A percentile compares a stretch with the other conserved stretches of the same genome.
phyloP scores from a whole-genome alignment of 345 rosid species.

The Melastoma malabathricum region DNA sequence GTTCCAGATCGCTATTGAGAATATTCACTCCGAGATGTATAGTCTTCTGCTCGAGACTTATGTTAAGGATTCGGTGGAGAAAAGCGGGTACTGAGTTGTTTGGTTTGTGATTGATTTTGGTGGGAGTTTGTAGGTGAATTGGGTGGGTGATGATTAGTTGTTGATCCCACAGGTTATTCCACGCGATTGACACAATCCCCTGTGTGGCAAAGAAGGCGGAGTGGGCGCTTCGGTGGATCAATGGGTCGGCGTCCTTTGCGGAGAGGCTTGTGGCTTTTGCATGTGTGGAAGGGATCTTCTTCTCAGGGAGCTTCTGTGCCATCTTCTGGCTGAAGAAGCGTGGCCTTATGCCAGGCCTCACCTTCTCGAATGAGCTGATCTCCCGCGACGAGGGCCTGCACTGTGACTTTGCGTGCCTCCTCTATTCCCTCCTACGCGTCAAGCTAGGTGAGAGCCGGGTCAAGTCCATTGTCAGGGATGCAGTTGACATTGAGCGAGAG shows the following conservation, averaged over 20 bases:
- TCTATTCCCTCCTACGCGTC: conserved; percentile 36
- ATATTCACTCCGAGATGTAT: conserved; percentile 95
- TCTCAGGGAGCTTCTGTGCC: conserved; percentile 71
- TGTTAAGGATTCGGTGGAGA: conserved; percentile 58
- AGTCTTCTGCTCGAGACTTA: conserved; percentile 84
- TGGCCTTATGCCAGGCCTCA: conserved; percentile 66
- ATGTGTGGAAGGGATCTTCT: conserved; percentile 78
- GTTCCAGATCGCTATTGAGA: conserved; percentile 91
- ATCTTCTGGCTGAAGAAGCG: conserved; percentile 81
- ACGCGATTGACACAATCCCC: conserved; percentile 61
- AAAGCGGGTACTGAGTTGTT: conserved; percentile 19
- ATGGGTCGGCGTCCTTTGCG: conserved; percentile 54
- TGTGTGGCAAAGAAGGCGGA: conserved; percentile 49
- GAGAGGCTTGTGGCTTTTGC: conserved; percentile 66
- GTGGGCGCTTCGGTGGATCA: conserved; percentile 72
- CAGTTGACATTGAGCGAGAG: conserved; percentile 83
- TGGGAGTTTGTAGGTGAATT: too few relatives aligned
- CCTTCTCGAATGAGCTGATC: conserved; percentile 89
- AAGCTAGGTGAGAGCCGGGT: conserved; percentile 66
- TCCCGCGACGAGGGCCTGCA: conserved; percentile 94
- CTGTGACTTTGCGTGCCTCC: conserved; percentile 82
- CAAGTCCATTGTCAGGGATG: conserved; percentile 54
- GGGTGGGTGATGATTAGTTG: too few relatives aligned
- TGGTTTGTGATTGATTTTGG: too few relatives aligned
- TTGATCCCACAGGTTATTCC: conserved; percentile 16